Evolutionary conservation across 495 filamentous ascomycete species (phyloP), one percentile per base, ranked within the genome.

Genomic region (Pyronema omphalodes): DNA sequence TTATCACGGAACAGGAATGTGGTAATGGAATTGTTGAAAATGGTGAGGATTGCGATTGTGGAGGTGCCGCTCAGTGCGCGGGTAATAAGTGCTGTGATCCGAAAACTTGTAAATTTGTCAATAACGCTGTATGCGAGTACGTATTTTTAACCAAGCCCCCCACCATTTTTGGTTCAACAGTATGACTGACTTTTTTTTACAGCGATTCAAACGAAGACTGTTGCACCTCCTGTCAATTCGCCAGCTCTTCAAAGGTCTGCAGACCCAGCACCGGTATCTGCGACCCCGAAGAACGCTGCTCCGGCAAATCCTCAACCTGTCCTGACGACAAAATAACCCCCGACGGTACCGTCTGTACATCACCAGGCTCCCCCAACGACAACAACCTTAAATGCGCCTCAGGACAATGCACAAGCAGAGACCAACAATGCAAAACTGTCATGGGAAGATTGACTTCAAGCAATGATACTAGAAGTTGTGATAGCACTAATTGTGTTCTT

Each of bases 31-130:
- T 98, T 57, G 93, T 98, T 40, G 91, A 98, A 67, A 67, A 74
- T 8, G 91, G 86, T 57, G 91, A 98, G 68, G 83, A 98, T 12
- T 98, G 91, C 67, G 91, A 98, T 69, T 98, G 91, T 63, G 93
- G 91, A 51, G 91, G 88, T 41, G 66, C 66, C 6, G 68, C 70
- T 34, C 76, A 75, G 41, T 98, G 91, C 66, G 77, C 71, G 14
- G 67, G 71, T 58, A 86, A 98, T 67, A 54, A 60, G 23, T 98
- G 91, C 72, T 98, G 91, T 67, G 74, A 98, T 59, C 68, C 88
- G 3, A 78, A 67, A 6, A 96, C 93, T 9, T 98, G 91, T 77
- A 86, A 83, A 67, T 95, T 93, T 72, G 83, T 74, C 51, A 64
- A 69, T 47, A 73, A 69, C 37, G 77, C 87, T 41, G 78, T 88